A percentile compares a stretch with the other conserved stretches of the same genome.
Conservation (phyloP, 352 stramenopile species). For the Globisporangium abappressorium region DNA sequence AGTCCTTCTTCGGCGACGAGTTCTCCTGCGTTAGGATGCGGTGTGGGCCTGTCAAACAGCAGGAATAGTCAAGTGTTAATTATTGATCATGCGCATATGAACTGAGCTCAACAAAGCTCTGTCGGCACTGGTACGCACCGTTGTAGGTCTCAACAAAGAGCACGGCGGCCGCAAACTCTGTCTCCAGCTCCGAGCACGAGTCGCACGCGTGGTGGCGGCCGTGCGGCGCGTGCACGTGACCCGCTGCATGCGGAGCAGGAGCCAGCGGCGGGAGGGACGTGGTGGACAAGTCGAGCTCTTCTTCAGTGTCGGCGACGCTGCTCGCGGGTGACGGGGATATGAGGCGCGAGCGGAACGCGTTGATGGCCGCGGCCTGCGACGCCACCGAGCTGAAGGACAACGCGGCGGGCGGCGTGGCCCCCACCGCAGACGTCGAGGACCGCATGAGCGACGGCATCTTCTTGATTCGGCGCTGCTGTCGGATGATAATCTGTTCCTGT, state of each 20-base stretch:
- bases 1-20: conserved; percentile 74
- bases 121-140: conserved; percentile 16
- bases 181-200: conserved; percentile 57
- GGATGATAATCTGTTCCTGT: neutral
- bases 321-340: conserved; percentile 28
- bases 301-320: conserved; percentile 33
- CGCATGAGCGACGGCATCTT: conserved; percentile 41
- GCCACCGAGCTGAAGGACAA: conserved; percentile 35
- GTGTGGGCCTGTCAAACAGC: conserved; percentile 38
- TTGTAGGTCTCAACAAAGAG: conserved; percentile 83
- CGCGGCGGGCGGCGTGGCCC: conserved; percentile 12
- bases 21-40: conserved; percentile 71
- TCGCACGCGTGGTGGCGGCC: conserved; percentile 31
- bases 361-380: conserved; percentile 40
- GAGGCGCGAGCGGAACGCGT: conserved; percentile 41
- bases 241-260: conserved; percentile 12
- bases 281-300: conserved; percentile 33
- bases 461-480: conserved; percentile 24
- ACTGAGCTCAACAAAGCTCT: neutral
- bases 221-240: conserved; percentile 18
- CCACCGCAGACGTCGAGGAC: conserved; percentile 13
- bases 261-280: conserved; percentile 33
- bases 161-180: conserved; percentile 67
- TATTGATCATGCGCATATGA: neutral
- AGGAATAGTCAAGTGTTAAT: neutral